Evolutionary conservation across 2,329 filamentous ascomycete species (phyloP), one percentile per base, ranked within the genome.

Genomic region (Xylariales sp.): DNA sequence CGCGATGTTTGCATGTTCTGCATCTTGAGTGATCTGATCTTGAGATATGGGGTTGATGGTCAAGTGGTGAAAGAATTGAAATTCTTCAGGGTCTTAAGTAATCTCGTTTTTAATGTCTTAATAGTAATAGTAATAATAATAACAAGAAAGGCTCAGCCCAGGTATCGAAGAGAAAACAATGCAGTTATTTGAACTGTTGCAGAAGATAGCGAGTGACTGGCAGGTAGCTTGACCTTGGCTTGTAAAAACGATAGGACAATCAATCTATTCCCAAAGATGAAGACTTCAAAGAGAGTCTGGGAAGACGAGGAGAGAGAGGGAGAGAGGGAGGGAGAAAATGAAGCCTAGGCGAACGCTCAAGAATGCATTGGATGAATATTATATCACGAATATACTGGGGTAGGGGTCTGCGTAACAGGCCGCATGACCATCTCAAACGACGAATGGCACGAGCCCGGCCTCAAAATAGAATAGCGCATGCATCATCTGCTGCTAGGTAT

Each of bases 1-100:
- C 83, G 83, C 8, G 83, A 80, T 53, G 80, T 74, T 72, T 84
- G 81, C 84, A 85, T 85, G 48, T 73, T 82, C 77, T 56, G 67
- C 64, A 68, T 56, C 62, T 69, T 16, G 55, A 43, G 53, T 49
- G 36, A 41, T 7, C 64, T 63, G 53, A 43, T 67, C 23, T 23
- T 23, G 23, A 23, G 23, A 23, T 23, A 23, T 2, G 23, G 43
- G 39, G 65, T 36, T 46, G 34, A n/a, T 53, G 23, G 2, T 23
- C n/a, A 30, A 39, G 32, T 34, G 1, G 32, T 34, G 5, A 8
- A 34, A 34, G 32, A 34, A 34, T 5, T 34, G 32, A 34, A 23
- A 23, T 23, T 23, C 23, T 34, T 34, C 2, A 34, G 32, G 3
- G 32, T 8, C 8, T 8, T 8, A 34, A 8, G 32, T 8, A 34